phyloP scores from a whole-genome alignment of 176 grass and related monocot species.

The Juncus effusus region DNA sequence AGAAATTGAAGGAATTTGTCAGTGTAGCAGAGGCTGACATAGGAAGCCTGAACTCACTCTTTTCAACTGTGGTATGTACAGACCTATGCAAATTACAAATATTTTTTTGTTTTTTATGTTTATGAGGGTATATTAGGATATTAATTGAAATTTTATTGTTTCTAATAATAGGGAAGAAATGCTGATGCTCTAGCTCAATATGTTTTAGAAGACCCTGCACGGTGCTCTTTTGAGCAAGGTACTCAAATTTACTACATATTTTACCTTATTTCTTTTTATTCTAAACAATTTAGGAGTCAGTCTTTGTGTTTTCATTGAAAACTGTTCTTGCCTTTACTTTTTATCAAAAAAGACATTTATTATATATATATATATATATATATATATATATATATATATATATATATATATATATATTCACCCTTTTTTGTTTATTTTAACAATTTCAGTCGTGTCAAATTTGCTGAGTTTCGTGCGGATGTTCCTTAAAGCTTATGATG shows the following conservation, averaged over 20 bases:
- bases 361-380: neutral
- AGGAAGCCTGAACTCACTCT: constrained; percentile 77
- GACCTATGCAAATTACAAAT: neutral
- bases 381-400: neutral
- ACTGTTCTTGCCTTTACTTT: neutral
- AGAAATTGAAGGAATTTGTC: constrained; percentile 91
- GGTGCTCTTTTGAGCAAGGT: constrained; percentile 99
- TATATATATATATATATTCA: neutral
- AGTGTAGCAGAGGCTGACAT: constrained; percentile 85
- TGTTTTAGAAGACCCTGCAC: constrained; percentile 91
- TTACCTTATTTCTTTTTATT: constrained; percentile 22
- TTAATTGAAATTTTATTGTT: neutral
- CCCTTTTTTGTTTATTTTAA: neutral
- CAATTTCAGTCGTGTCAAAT: constrained; percentile 66
- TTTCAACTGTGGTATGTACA: constrained; percentile 84
- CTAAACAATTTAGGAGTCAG: neutral
- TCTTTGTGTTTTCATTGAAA: neutral
- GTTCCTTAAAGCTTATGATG: constrained; percentile 77
- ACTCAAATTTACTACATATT: neutral
- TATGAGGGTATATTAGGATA: constrained; percentile 11
- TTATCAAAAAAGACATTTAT: no score
- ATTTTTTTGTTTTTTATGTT: constrained; percentile 2
- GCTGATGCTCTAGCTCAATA: constrained; percentile 94
- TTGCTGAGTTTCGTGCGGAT: constrained; percentile 77
- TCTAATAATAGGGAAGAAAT: constrained; percentile 67